phyloP scores from a whole-genome alignment of 2,329 filamentous ascomycete genomes.

The Coleophoma eucalyptorum region DNA sequence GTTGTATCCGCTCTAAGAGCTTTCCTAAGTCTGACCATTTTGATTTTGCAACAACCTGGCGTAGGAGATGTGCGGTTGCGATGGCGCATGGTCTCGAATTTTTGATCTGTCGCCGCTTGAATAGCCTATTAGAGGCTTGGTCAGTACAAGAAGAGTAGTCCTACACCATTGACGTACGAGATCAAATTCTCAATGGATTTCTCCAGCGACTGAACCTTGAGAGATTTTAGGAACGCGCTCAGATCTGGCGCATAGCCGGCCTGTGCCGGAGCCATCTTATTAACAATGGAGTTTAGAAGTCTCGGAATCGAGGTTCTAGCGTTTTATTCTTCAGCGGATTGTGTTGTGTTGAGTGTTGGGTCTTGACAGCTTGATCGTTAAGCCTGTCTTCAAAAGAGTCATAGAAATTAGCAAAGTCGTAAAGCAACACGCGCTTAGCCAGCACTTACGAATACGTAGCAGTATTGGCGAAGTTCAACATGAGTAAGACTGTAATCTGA shows the following conservation, averaged over 20 bases:
- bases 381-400: too few relatives aligned
- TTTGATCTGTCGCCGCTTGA: slow-evolving; percentile 87
- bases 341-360: too few relatives aligned
- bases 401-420: too few relatives aligned
- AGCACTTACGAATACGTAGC: too few relatives aligned
- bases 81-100: slow-evolving; percentile 86
- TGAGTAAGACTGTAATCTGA: too few relatives aligned
- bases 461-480: too few relatives aligned
- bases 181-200: slow-evolving; percentile 80
- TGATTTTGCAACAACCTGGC: slow-evolving; percentile 79
- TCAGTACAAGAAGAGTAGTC: slow-evolving; percentile 6
- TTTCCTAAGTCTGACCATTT: slow-evolving; percentile 74
- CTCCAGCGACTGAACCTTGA: slow-evolving; percentile 74
- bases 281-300: not conserved
- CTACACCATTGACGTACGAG: slow-evolving; percentile 52
- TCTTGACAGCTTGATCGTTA: too few relatives aligned
- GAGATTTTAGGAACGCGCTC: slow-evolving; percentile 72
- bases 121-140: slow-evolving; percentile 45
- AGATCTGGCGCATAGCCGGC: slow-evolving; percentile 66
- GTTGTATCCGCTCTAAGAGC: slow-evolving; percentile 76
- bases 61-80: slow-evolving; percentile 84
- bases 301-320: too few relatives aligned
- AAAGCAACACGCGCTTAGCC: too few relatives aligned
- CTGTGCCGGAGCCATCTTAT: slow-evolving; percentile 44
- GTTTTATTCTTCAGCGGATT: too few relatives aligned